Evolutionary conservation across 768 basidiomycete genomes (phyloP).

Genomic region (Tephrocybe rancida): DNA sequence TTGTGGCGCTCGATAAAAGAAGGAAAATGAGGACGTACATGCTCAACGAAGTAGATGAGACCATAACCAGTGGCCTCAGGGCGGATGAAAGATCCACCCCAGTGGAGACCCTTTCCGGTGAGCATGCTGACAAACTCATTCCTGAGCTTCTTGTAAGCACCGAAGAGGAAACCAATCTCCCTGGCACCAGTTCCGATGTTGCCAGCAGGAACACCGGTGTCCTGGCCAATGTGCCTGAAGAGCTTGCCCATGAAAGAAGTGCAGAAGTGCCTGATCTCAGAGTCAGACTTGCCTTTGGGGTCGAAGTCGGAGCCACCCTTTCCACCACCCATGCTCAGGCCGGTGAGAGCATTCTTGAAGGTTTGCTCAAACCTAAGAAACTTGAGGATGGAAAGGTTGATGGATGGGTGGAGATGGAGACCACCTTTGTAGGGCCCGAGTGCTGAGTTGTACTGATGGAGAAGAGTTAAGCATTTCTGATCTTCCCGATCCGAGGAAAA

Average conservation of each 20-base stretch:
- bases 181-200: constrained; percentile 78
- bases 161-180: constrained; percentile 78
- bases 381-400: constrained; percentile 83
- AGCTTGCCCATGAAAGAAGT: constrained; percentile 75
- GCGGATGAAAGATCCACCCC: constrained; percentile 75
- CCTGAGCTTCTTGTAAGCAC: constrained; percentile 73
- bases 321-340: constrained; percentile 76
- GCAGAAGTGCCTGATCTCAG: constrained; percentile 74
- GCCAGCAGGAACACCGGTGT: constrained; percentile 77
- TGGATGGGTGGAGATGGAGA: constrained; percentile 75
- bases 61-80: constrained; percentile 77
- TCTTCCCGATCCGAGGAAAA: neutral
- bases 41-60: constrained; percentile 75
- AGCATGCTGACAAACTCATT: constrained; percentile 75
- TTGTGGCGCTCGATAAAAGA: neutral
- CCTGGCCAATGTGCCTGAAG: constrained; percentile 67
- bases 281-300: constrained; percentile 80
- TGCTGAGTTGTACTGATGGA: constrained; percentile 69
- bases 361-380: constrained; percentile 84
- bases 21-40: constrained; percentile 46
- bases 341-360: constrained; percentile 82
- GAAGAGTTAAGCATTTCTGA: constrained; percentile 4
- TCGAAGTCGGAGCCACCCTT: constrained; percentile 84
- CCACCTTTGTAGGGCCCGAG: constrained; percentile 82
- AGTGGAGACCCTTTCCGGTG: constrained; percentile 70